Base-by-base conservation (phyloP, 441 rosid genomes). In the Theobroma grandiflorum region DNA sequence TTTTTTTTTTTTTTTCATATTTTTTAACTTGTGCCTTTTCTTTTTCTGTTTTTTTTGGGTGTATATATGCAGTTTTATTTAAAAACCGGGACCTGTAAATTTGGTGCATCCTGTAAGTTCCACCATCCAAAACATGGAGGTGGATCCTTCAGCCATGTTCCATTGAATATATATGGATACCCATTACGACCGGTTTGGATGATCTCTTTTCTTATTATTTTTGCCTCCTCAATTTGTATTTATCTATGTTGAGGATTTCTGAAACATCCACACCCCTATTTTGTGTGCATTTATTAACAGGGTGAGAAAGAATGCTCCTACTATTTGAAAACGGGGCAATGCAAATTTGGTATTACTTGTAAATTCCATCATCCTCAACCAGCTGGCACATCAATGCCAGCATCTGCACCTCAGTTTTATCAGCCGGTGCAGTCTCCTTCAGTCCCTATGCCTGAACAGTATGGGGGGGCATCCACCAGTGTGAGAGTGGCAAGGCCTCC, bases 61-160 rank as follows among this genome's bases (percentile, higher is more conserved):
- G 50, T 70, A 81, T 57, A 58, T 82, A 72, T 86, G 86, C 93
- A 96, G 98, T 96, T 89, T 82, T 94, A 92, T 87, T 86, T 94
- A 86, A 91, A 91, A 84, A 92, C 98, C 2, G 98, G 99, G 84
- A 89, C 96, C 75, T 96, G 98, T 89, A 96, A 93, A 91, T 96
- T 96, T 85, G 98, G 99, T 78, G 98, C 98, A n/a, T 94, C 99
- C 31, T 96, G 99, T 91, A 96, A 96, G 89, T 96, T 93, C 86
- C 86, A 96, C 90, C 99, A 96, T 85, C 99, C 99, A 4, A 96
- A 91, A 87, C 92, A 91, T 70, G 90, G 89, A 74, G 94, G 85
- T 77, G 94, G 93, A 85, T 88, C 92, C 61, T 83, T 91, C 84
- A 88, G 88, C 87, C 89, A 92, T 57, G 89, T 89, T 84, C 87